A percentile compares a stretch with the other conserved stretches of the same genome.
These are phyloP conservation scores for Aspergillus felis DNA, from an alignment of 2,329 filamentous ascomycete genomes.

Conservation along the genomic window DNA sequence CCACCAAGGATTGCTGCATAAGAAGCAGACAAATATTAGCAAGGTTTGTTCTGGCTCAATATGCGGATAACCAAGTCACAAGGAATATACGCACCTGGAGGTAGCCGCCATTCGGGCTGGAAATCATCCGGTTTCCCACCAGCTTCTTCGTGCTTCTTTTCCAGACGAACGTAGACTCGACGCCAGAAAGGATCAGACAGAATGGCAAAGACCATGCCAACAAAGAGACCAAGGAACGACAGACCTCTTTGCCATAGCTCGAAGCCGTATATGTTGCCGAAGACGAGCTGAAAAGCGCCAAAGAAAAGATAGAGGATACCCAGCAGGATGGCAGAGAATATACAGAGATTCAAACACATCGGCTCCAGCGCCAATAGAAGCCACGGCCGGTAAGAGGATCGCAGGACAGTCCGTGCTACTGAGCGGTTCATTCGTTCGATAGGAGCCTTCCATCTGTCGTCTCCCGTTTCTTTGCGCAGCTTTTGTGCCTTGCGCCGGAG, in stretches of 20 bases:
- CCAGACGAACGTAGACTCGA: conserved; percentile 40
- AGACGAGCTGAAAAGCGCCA: conserved; percentile 79
- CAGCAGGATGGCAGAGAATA: conserved; percentile 79
- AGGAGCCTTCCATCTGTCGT: conserved; percentile 70
- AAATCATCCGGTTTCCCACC: conserved; percentile 44
- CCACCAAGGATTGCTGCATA: conserved; percentile 62
- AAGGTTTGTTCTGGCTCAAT: conserved; percentile 4
- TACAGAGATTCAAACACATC: conserved; percentile 78
- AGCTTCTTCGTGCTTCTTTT: conserved; percentile 35
- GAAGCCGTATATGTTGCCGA: conserved; percentile 69
- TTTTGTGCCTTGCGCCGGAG: conserved; percentile 67
- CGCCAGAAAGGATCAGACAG: conserved; percentile 46
- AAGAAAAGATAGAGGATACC: conserved; percentile 90
- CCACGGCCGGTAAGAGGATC: conserved; percentile 63
- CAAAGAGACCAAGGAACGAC: conserved; percentile 60
- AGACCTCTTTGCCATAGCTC: conserved; percentile 75
- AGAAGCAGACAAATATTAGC: background rate
- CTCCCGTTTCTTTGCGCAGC: conserved; percentile 70
- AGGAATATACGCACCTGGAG: conserved; percentile 51
- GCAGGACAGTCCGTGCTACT: conserved; percentile 57
- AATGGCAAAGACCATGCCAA: conserved; percentile 46
- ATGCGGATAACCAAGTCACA: background rate
- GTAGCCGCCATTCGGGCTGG: conserved; percentile 84
- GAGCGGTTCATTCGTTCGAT: conserved; percentile 71
- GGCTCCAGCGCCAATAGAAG: conserved; percentile 76